Conservation (phyloP, 2,329 filamentous ascomycete genomes). For the Aspergillus jensenii region DNA sequence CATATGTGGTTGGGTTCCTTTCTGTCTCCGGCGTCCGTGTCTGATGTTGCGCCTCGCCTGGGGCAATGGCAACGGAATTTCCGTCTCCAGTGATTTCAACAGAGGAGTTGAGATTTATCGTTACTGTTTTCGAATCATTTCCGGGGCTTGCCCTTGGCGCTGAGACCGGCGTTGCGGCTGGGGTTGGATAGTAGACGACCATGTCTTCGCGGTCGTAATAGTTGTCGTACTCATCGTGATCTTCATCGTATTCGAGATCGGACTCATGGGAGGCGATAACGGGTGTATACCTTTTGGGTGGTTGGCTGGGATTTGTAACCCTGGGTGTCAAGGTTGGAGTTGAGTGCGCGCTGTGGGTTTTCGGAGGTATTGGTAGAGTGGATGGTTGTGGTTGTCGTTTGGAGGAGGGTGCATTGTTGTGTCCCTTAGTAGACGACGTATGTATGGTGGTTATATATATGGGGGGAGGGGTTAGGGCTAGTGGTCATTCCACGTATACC, state of each 20-base stretch:
- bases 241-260: not conserved
- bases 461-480: not conserved
- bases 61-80: conserved; percentile 33
- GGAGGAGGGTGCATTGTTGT: not conserved
- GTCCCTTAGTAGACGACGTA: not conserved
- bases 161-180: not conserved
- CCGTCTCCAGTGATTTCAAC: conserved; percentile 33
- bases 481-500: not conserved
- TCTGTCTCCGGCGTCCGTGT: not conserved
- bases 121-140: conserved; percentile 20
- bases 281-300: not conserved
- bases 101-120: conserved; percentile 37
- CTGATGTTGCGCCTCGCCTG: not conserved
- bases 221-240: conserved; percentile 9
- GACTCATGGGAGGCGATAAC: not conserved
- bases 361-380: not conserved
- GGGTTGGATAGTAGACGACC: not conserved
- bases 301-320: not conserved
- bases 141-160: not conserved
- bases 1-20: not conserved
- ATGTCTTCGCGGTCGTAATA: not conserved
- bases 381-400: conserved; percentile 20
- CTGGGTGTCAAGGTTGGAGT: not conserved
- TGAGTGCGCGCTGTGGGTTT: not conserved
- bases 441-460: not conserved